These are phyloP conservation scores for Kodamaea arcana DNA, from an alignment of 1,139 yeast species.

Conservation along the genomic window DNA sequence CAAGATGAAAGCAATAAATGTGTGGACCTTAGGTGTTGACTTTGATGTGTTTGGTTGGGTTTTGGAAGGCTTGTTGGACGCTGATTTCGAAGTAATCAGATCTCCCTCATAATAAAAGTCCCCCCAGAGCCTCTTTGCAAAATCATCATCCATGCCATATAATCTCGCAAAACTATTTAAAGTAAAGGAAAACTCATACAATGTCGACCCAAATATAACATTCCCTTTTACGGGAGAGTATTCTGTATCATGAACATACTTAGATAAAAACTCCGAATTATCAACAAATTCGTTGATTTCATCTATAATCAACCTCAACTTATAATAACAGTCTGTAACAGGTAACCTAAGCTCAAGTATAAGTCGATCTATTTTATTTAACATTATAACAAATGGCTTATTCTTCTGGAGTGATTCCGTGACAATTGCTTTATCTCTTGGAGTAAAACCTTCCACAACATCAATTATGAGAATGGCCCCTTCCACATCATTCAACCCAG, in stretches of 20 bases:
- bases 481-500: conserved; percentile 59
- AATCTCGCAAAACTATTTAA: conserved; percentile 59
- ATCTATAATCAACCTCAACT: conserved; percentile 59
- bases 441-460: conserved; percentile 74
- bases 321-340: conserved; percentile 67
- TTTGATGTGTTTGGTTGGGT: background rate
- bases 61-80: no score
- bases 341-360: conserved; percentile 75
- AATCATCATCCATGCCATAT: conserved; percentile 36
- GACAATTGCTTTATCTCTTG: conserved; percentile 47
- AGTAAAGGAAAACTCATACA: conserved; percentile 60
- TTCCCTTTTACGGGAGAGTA: conserved; percentile 65
- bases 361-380: conserved; percentile 84
- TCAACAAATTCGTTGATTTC: conserved; percentile 54
- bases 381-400: conserved; percentile 52
- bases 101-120: conserved; percentile 51
- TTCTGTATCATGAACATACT: conserved; percentile 24
- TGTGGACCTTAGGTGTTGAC: conserved; percentile 28
- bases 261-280: conserved; percentile 20
- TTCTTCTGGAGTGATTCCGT: conserved; percentile 45
- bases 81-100: conserved; percentile 41
- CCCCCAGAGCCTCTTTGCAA: conserved; percentile 72
- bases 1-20: conserved; percentile 68
- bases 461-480: conserved; percentile 73
- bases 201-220: conserved; percentile 70